A percentile compares a stretch with the other conserved stretches of the same genome.
phyloP scores from a whole-genome alignment of 441 rosid species.

The Jatropha multifida region DNA sequence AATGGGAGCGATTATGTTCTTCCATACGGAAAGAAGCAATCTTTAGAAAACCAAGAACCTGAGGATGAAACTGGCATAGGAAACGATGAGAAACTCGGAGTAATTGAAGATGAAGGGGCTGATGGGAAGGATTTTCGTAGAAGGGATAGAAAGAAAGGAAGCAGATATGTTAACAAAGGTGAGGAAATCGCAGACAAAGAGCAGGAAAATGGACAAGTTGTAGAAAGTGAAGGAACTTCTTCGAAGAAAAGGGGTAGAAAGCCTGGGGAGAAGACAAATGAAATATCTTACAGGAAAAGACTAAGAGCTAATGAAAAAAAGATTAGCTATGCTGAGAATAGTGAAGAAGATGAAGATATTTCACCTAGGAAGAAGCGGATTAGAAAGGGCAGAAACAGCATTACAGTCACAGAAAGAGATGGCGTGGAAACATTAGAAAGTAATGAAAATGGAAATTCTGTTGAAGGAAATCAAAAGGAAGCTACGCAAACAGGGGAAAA shows the following conservation, averaged over 20 bases:
- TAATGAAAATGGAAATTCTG: constrained; percentile 5
- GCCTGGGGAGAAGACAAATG: background rate
- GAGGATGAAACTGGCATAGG: background rate
- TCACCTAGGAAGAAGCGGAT: constrained; percentile 10
- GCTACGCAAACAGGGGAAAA: constrained; percentile 1
- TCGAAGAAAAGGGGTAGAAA: background rate
- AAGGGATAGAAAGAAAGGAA: background rate
- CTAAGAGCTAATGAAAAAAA: constrained; percentile 19
- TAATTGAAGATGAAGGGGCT: background rate
- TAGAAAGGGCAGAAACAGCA: constrained; percentile 10
- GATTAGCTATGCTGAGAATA: constrained; percentile 23
- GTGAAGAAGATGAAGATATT: background rate
- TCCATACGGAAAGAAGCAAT: background rate
- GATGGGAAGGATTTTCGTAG: background rate
- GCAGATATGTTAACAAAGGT: no score
- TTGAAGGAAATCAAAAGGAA: constrained; percentile 12
- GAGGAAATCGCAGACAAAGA: background rate
- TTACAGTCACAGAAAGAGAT: constrained; percentile 5
- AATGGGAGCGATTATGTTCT: no score
- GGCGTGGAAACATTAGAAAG: background rate
- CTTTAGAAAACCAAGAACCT: background rate
- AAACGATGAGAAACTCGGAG: background rate
- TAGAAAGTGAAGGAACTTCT: background rate
- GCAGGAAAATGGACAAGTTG: background rate
- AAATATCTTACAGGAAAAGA: constrained; percentile 12